Evolutionary conservation across 345 rosid species (phyloP), one percentile per base, ranked within the genome.

Genomic region (Luvunga scandens): DNA sequence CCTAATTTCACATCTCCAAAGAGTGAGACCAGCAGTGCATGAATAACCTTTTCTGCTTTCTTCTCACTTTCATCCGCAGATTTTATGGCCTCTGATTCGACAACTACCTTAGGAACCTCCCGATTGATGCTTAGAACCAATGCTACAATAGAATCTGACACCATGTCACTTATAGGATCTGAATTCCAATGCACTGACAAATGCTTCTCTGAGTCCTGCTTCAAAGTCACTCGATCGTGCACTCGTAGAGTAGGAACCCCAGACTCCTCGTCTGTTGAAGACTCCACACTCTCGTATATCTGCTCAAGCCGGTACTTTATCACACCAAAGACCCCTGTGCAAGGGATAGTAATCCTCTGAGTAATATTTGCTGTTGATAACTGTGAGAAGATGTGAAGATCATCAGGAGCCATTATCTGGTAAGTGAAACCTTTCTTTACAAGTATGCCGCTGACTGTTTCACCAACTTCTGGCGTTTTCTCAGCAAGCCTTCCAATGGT

Each of bases 341-440:
- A 95, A 0, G 98, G 97, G 78, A 95, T 87, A 27, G 95, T 93
- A 48, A 91, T 92, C 81, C 98, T 87, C 83, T 95, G 97, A 62
- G 90, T 90, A 69, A 93, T 75, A 75, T 88, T 90, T 75, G 97
- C 92, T 21, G 99, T 92, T 67, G 96, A 90, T 60, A 95, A 90
- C 88, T 95, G 98, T 34, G 99, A 95, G 87, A 95, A 95, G 42
- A 95, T 87, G 81, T 92, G 97, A 72, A 95, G 97, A 85, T 95
- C 99, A 71, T 90, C 99, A 2, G 98, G 96, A 42, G 97, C 97
- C 99, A 95, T 95, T 72, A 95, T 93, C 87, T 95, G 99, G 81
- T 91, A 92, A 61, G 98, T 87, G 84, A 95, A 95, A 39, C 96
- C 96, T 85, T 91, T 93, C 94, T 95, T 95, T 38, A 90, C 96